phyloP scores from a whole-genome alignment of 306 rosid species.

The Neltuma alba region DNA sequence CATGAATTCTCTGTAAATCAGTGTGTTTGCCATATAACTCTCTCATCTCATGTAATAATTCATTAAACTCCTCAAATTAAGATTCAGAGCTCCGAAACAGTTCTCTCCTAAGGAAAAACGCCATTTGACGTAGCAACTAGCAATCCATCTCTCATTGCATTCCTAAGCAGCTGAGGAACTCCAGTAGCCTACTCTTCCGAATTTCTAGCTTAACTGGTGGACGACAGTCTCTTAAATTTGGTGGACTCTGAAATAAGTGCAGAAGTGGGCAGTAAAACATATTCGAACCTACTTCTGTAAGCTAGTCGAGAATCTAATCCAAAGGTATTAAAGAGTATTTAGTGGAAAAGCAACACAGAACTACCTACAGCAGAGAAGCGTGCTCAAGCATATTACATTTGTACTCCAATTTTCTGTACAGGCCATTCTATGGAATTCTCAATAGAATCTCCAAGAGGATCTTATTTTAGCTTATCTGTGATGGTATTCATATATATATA shows the following conservation, averaged over 20 bases:
- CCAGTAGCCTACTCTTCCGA: neutral
- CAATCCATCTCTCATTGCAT: neutral
- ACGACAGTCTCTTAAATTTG: neutral
- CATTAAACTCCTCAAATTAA: neutral
- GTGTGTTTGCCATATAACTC: neutral
- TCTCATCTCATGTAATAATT: neutral
- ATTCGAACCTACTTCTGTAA: neutral
- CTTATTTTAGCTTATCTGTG: neutral
- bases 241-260: neutral
- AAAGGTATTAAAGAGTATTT: neutral
- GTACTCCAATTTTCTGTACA: too few species aligned
- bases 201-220: neutral
- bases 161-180: neutral
- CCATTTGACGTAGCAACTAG: neutral
- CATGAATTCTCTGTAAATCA: neutral
- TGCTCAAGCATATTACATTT: neutral
- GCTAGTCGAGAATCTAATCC: neutral
- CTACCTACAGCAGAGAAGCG: neutral
- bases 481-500: neutral
- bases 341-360: neutral
- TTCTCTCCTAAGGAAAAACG: neutral
- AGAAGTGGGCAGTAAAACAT: neutral
- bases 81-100: neutral
- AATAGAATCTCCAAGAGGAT: too few species aligned
- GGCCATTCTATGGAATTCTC: too few species aligned